phyloP scores from a whole-genome alignment of 768 basidiomycete genomes.

The Phaffia tasmanica region DNA sequence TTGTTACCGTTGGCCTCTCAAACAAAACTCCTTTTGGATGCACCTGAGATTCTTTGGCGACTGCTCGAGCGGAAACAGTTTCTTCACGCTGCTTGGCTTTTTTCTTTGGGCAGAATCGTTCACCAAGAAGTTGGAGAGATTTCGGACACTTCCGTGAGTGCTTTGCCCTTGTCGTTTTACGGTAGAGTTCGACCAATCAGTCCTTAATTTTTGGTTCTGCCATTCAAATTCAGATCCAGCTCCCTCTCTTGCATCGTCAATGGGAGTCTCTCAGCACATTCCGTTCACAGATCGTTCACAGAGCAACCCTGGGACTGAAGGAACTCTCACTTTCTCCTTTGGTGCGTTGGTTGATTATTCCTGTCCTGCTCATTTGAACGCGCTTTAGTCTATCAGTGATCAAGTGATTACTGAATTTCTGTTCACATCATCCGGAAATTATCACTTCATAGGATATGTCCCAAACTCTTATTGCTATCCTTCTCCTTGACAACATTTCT shows the following conservation, averaged over 20 bases:
- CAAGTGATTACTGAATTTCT: neutral
- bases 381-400: too few relatives aligned
- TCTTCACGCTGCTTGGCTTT: conserved; percentile 22
- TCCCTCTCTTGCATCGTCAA: conserved; percentile 79
- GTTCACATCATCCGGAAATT: neutral
- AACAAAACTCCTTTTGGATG: conserved; percentile 24
- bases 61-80: conserved; percentile 21
- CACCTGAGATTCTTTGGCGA: conserved; percentile 25
- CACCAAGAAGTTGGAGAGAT: conserved; percentile 18
- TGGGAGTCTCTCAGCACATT: conserved; percentile 86
- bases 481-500: conserved; percentile 79
- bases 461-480: conserved; percentile 66
- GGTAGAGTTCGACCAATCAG: neutral
- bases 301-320: conserved; percentile 70
- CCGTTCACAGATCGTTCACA: conserved; percentile 75
- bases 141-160: conserved; percentile 1
- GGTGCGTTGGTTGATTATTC: conserved; percentile 39
- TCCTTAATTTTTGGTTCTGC: neutral
- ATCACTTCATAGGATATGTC: conserved; percentile 51
- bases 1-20: conserved; percentile 19
- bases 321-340: conserved; percentile 47
- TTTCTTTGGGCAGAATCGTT: conserved; percentile 19
- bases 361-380: too few relatives aligned
- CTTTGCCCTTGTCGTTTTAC: neutral
- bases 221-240: conserved; percentile 51